Evolutionary conservation across 495 filamentous ascomycete species (phyloP), one percentile per base, ranked within the genome.

Genomic region (Aspergillus conjunctus): DNA sequence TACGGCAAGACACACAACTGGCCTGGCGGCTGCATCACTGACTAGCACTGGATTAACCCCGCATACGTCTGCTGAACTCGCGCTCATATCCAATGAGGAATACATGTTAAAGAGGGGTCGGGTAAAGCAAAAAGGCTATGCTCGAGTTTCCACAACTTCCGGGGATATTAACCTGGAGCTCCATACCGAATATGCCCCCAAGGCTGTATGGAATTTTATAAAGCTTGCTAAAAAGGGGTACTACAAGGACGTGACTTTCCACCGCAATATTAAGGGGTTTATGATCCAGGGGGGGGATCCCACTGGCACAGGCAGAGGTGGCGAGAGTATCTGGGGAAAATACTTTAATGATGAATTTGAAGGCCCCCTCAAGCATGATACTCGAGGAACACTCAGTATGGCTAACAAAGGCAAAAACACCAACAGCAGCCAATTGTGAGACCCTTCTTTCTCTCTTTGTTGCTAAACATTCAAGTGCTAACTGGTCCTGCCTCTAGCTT

Each of bases 361-460:
- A 26, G 92, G 93, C 0, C 95, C 94, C 0, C 68, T 92, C 32
- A 85, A 85, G 26, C 93, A 97, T 66, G 87, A 93, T 67, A 71
- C 78, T 0, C 76, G 94, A 4, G 94, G 94, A 2, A 81, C 94
- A 1, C 63, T 98, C 12, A 90, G 86, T 64, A 98, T 98, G 94
- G 94, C 94, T 33, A 98, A 98, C 66, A 98, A 98, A 66, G 94
- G 94, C 30, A 96, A 96, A 63, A 92, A 98, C 62, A 98, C 95
- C 3, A 98, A 98, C 68, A 91, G 88, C 34, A 88, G 83, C 56
- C 94, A 98, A 76, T 98, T 98, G 77, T 79, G 53, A 71, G 77
- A 71, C n/a, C 9, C 33, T 6, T 11, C 7, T n/a, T 31, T 3
- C 32, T 49, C n/a, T n/a, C 18, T 22, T 6, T 39, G 53, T 57